Evolutionary conservation across 164 flowering plant species (phyloP), one percentile per base, ranked within the genome.

Genomic region (Macadamia tetraphylla): DNA sequence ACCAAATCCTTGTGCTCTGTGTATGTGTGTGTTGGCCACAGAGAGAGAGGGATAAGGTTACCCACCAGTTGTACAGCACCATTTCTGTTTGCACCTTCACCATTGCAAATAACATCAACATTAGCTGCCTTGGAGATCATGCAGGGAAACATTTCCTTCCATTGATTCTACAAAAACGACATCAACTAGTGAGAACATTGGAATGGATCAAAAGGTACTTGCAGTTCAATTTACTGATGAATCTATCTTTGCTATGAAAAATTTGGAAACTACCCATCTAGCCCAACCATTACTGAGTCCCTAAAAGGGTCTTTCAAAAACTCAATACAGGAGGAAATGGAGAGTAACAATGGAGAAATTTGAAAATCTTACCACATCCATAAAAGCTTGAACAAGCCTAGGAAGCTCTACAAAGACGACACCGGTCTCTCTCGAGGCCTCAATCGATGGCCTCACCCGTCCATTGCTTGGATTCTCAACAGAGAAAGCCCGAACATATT

Each of bases 141-240:
- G 79, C 84, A 80, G 18, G 98, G 92, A 69, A 95, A 92, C 93
- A 95, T 87, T 69, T 93, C 96, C 80, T 87, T 91, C 98, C 98
- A 95, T 78, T 87, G 96, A 75, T 88, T 88, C 99, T 95, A 68
- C 71, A 70, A 48, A 29, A 10, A 18, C 8, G 11, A 23, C 15
- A 63, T 31, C 10, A 43, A 65, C 6, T 58, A 6, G 18, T 14
- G 13, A 48, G n/a, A 30, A 64, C 48, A 11, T 17, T 7, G 30
- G 7, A 15, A n/a, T 14, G 8, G n/a, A 58, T 12, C 53, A 42
- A 14, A 40, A 9, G 2, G 32, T 46, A 29, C 18, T 52, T 44
- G 1, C 18, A 57, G n/a, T 35, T 23, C 23, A 23, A 23, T 23
- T 23, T 23, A 0, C 23, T 23, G 23, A 23, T 23, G 23, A 23